Evolutionary conservation across 192 early-diverging fungal species (phyloP), one percentile per base, ranked within the genome.

Genomic region (Geranomyces variabilis): DNA sequence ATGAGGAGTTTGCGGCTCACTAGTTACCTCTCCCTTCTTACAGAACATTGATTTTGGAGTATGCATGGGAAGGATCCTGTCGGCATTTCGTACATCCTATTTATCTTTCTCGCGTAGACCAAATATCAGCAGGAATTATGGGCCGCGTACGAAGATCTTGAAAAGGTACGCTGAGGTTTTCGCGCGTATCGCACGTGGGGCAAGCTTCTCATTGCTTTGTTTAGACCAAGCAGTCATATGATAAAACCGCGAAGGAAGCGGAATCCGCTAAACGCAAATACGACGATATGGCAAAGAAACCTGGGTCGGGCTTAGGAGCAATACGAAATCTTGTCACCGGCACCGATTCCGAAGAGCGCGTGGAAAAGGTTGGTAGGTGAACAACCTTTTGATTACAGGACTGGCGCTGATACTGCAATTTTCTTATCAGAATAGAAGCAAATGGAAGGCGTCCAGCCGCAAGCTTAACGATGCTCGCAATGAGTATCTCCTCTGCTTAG

Each of bases 401-500:
- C 36, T n/a, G 36, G 36, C 10, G 10, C 36, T 41, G 36, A 41
- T 41, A 10, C 3, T 7, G 10, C 5, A 7, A 41, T 10, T 3
- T 10, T 7, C 36, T 17, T 24, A 15, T 56, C 43, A 77, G 66
- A 22, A 57, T 28, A 64, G 69, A 33, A 74, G 48, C 51, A 48
- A 85, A 57, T 80, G 74, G 70, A 85, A 83, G 62, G 28, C 70
- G 21, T 41, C 51, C 13, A 70, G 63, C n/a, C 31, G 67, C 0
- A 76, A 70, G 47, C 66, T 86, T 13, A 64, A 63, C 51, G 78
- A 80, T 33, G 69, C 61, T 2, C 47, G 84, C 0, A 86, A 86
- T 73, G 75, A 81, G 10, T 83, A 86, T 63, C 33, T 86, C n/a
- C 66, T 86, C 12, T 77, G 78, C 8, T 67, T 83, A 43, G 65